Evolutionary conservation across 345 rosid genomes (phyloP).

Genomic region (Citrus unshiu): DNA sequence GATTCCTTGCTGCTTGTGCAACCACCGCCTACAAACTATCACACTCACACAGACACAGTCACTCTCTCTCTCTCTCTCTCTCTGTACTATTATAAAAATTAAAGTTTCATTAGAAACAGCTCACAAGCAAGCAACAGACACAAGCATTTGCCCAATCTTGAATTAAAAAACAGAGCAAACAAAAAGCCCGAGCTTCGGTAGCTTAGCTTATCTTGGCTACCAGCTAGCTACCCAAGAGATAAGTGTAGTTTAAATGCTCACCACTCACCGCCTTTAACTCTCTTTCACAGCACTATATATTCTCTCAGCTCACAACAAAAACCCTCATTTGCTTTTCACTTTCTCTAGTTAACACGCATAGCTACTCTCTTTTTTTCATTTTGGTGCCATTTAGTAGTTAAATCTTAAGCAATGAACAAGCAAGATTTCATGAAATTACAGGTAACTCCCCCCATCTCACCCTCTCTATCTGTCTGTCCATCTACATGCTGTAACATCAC

Average conservation of each 20-base stretch:
- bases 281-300: not conserved
- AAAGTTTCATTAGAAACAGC: not conserved
- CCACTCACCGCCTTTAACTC: slow-evolving; percentile 6
- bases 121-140: not conserved
- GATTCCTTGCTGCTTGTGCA: not conserved
- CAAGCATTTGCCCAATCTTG: not conserved
- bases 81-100: not conserved
- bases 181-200: not conserved
- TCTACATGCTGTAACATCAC: not conserved
- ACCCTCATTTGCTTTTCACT: not conserved
- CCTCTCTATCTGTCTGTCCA: not conserved
- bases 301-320: not conserved
- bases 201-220: not conserved
- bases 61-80: slow-evolving; percentile 2
- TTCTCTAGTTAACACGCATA: not conserved
- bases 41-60: not conserved
- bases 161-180: not conserved
- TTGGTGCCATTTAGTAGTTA: too few relatives aligned
- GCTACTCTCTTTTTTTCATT: not conserved
- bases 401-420: not conserved
- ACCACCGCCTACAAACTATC: not conserved
- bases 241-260: slow-evolving; percentile 1
- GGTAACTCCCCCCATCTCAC: not conserved
- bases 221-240: not conserved
- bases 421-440: slow-evolving; percentile 19